phyloP scores from a whole-genome alignment of 2,329 filamentous ascomycete genomes.

The Sporothrix brasiliensis region DNA sequence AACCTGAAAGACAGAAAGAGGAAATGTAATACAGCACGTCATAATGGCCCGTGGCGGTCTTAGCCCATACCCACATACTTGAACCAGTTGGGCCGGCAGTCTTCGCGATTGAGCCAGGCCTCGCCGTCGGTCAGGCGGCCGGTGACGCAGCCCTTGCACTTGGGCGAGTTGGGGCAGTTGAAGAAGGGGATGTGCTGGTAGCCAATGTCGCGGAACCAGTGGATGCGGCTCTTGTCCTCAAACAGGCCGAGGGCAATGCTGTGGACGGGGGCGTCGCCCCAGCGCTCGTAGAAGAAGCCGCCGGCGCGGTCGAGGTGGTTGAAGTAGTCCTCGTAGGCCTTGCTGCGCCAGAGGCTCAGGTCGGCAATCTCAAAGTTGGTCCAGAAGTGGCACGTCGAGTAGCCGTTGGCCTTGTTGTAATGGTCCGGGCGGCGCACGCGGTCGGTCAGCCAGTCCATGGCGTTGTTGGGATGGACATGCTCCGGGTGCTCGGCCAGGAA shows the following conservation, averaged over 20 bases:
- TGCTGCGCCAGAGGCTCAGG: conserved; percentile 87
- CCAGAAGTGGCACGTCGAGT: conserved; percentile 99
- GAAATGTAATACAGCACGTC: not conserved
- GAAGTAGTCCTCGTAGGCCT: conserved; percentile 93
- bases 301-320: conserved; percentile 90
- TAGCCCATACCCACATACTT: conserved; percentile 85
- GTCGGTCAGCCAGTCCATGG: conserved; percentile 85
- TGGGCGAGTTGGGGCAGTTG: conserved; percentile 96
- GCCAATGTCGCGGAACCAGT: conserved; percentile 99
- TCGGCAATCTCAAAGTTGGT: conserved; percentile 97
- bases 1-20: not conserved
- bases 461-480: conserved; percentile 80
- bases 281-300: conserved; percentile 62
- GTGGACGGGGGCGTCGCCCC: conserved; percentile 91
- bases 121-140: conserved; percentile 90
- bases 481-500: conserved; percentile 85
- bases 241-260: conserved; percentile 91
- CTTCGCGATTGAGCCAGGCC: conserved; percentile 80
- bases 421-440: conserved; percentile 74
- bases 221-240: conserved; percentile 85
- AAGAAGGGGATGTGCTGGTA: conserved; percentile 99
- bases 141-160: conserved; percentile 74
- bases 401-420: conserved; percentile 80
- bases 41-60: not conserved
- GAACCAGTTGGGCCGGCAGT: conserved; percentile 96